These are phyloP conservation scores for Clarireedia monteithiana DNA, from an alignment of 2,329 filamentous ascomycete genomes.

Conservation along the genomic window DNA sequence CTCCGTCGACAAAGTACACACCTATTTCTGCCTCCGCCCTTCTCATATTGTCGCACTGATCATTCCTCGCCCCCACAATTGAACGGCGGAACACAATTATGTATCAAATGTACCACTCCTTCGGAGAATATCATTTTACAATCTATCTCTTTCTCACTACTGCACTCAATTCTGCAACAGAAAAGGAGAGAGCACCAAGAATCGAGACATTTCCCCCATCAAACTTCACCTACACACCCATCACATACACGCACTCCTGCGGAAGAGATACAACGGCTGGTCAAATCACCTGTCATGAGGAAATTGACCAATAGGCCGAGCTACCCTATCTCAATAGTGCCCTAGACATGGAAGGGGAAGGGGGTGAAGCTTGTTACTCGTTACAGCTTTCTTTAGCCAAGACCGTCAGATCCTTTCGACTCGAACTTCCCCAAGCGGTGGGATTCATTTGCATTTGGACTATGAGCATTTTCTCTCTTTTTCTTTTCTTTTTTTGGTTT, in stretches of 20 bases:
- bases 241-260: too few relatives aligned
- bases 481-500: too few relatives aligned
- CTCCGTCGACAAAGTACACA: background rate
- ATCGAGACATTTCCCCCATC: background rate
- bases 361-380: background rate
- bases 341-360: conserved; percentile 1
- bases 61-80: background rate
- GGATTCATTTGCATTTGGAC: background rate
- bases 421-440: conserved; percentile 6
- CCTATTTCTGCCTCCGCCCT: background rate
- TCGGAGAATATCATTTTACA: conserved; percentile 1
- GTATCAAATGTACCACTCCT: background rate
- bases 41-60: conserved; percentile 1
- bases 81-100: background rate
- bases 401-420: background rate
- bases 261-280: background rate
- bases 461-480: too few relatives aligned
- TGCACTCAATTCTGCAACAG: conserved; percentile 3
- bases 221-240: background rate
- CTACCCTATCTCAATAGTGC: conserved; percentile 4
- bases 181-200: conserved; percentile 5
- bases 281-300: background rate
- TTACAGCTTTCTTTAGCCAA: background rate
- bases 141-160: conserved; percentile 1
- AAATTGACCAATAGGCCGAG: background rate